These are phyloP conservation scores for Pisolithus sp. DNA, from an alignment of 768 basidiomycete genomes.

Conservation along the genomic window DNA sequence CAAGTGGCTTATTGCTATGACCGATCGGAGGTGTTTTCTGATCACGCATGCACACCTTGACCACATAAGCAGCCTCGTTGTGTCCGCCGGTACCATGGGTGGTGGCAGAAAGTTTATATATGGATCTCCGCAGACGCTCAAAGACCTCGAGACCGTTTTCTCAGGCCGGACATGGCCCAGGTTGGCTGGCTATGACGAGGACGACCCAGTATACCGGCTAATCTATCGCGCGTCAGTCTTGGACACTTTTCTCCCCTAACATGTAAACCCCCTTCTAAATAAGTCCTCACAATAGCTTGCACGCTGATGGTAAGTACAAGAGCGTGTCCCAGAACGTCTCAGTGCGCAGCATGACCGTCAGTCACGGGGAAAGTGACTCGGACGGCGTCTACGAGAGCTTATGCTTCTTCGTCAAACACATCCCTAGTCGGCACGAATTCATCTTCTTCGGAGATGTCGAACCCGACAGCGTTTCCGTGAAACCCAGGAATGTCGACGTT, in stretches of 20 bases:
- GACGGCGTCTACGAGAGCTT: conserved; percentile 66
- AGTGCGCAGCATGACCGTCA: conserved; percentile 60
- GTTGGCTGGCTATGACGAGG: conserved; percentile 67
- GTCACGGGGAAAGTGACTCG: conserved; percentile 55
- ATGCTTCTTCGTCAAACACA: conserved; percentile 80
- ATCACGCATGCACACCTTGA: conserved; percentile 90
- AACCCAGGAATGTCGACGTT: conserved; percentile 58
- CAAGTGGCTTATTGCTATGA: neutral
- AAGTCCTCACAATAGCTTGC: conserved; percentile 23
- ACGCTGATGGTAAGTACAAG: conserved; percentile 47
- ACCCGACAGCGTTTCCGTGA: conserved; percentile 64
- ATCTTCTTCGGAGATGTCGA: conserved; percentile 95
- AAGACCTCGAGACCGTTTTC: conserved; percentile 68
- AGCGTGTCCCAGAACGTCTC: conserved; percentile 50
- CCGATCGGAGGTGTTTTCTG: conserved; percentile 59
- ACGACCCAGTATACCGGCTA: conserved; percentile 52
- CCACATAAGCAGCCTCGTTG: conserved; percentile 75
- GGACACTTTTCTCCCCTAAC: neutral
- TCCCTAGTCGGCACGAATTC: conserved; percentile 59
- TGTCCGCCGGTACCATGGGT: conserved; percentile 73
- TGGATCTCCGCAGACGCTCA: conserved; percentile 53
- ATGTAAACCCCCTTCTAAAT: neutral
- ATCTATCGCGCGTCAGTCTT: conserved; percentile 57
- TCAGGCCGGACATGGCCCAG: conserved; percentile 81
- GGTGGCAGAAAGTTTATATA: conserved; percentile 60